Percentiles rank a stretch among this genome's conserved stretches.
phyloP scores from a whole-genome alignment of 1,139 yeast genomes.

The Taphrina communis region DNA sequence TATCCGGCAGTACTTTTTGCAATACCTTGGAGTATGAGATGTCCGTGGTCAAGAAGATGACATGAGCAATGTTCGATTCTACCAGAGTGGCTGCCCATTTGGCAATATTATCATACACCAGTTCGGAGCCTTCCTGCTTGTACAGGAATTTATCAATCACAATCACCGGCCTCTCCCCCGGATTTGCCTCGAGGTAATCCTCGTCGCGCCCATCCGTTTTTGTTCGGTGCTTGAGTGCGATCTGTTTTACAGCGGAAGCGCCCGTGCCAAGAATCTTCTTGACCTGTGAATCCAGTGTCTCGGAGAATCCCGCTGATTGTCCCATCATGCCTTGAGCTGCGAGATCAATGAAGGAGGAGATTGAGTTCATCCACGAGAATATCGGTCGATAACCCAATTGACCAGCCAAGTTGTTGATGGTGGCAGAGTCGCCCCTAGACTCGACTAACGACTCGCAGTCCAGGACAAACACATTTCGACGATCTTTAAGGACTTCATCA shows the following conservation, averaged over 20 bases:
- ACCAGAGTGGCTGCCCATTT: conserved; percentile 87
- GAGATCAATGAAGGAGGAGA: conserved; percentile 80
- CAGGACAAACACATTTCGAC: conserved; percentile 61
- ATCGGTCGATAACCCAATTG: conserved; percentile 91
- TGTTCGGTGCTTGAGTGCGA: conserved; percentile 59
- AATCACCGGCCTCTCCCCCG: conserved; percentile 84
- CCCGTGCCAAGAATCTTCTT: conserved; percentile 80
- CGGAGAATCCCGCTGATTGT: conserved; percentile 89
- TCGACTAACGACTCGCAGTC: conserved; percentile 81
- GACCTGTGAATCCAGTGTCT: conserved; percentile 79
- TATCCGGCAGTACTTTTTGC: conserved; percentile 73
- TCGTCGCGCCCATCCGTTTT: conserved; percentile 65
- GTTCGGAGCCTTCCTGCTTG: conserved; percentile 61
- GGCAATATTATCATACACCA: conserved; percentile 75
- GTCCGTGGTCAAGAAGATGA: conserved; percentile 82
- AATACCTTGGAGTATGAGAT: conserved; percentile 74
- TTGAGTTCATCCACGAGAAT: conserved; percentile 86
- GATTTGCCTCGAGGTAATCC: conserved; percentile 81
- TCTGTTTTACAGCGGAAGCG: conserved; percentile 70
- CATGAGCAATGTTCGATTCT: conserved; percentile 84
- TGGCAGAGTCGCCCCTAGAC: conserved; percentile 72
- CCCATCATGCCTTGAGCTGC: conserved; percentile 67
- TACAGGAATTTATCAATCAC: conserved; percentile 76
- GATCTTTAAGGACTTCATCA: conserved; percentile 66
- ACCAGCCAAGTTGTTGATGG: conserved; percentile 69